A percentile compares a stretch with the other conserved stretches of the same genome.
These are phyloP conservation scores for Pleurozium schreberi DNA, from an alignment of 225 moss, liverwort and hornwort genomes.

Conservation along the genomic window DNA sequence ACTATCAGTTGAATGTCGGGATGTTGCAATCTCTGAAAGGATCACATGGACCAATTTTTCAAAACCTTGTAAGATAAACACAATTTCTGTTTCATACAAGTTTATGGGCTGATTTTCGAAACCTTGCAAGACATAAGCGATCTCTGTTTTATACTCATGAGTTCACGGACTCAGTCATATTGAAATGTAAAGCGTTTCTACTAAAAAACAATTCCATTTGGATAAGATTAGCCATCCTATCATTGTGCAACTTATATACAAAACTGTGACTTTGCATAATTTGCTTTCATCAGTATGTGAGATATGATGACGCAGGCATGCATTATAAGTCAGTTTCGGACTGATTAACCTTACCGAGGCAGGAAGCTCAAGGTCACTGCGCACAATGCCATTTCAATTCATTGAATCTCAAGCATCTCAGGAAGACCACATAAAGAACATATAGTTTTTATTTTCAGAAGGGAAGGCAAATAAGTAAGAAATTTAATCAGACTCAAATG, in stretches of 20 bases:
- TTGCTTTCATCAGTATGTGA: not conserved
- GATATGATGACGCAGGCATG: not conserved
- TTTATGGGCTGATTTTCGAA: not conserved
- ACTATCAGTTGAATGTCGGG: not conserved
- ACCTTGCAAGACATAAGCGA: not conserved
- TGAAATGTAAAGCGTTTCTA: not conserved
- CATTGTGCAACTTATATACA: not conserved
- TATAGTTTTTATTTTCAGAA: not conserved
- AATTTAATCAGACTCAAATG: slow-evolving; percentile 9
- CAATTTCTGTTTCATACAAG: not conserved
- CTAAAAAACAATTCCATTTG: not conserved
- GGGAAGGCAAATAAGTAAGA: not conserved
- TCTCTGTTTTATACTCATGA: not conserved
- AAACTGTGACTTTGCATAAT: not conserved
- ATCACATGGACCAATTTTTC: not conserved
- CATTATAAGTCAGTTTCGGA: not conserved
- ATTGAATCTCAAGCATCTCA: not conserved
- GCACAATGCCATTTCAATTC: not conserved
- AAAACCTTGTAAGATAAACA: not conserved
- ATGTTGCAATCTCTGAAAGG: not conserved
- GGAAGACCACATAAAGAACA: not conserved
- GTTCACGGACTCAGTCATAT: not conserved
- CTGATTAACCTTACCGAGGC: not conserved
- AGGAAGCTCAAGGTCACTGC: not conserved
- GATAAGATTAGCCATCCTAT: not conserved